A percentile compares a stretch with the other conserved stretches of the same genome.
Evolutionary conservation across 1,139 yeast species (phyloP).

Genomic region (Debaryomyces sp.): DNA sequence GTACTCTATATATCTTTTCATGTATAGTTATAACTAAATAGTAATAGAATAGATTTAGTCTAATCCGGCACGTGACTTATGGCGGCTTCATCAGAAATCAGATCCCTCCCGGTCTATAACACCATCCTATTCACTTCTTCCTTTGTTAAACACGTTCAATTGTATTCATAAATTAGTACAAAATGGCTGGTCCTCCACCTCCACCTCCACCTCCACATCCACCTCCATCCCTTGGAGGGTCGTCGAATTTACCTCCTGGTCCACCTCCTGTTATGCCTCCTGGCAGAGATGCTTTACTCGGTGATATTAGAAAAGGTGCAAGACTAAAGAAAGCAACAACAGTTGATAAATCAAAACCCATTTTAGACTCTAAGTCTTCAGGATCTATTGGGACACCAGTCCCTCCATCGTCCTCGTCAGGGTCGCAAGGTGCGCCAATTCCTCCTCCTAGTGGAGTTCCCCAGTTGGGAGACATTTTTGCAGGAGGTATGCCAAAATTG

Average conservation of each 20-base stretch:
- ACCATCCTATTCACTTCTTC: not conserved
- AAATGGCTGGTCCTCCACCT: slow-evolving; percentile 36
- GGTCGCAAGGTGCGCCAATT: slow-evolving; percentile 16
- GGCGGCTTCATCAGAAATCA: not conserved
- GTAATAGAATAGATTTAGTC: not conserved
- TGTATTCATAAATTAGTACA: slow-evolving; percentile 1
- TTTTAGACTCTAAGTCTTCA: slow-evolving; percentile 38
- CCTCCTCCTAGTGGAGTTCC: slow-evolving; percentile 42
- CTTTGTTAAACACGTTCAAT: not conserved
- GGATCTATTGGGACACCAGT: slow-evolving; percentile 10
- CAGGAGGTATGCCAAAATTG: slow-evolving; percentile 85
- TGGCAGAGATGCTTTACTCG: slow-evolving; percentile 78
- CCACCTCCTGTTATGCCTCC: slow-evolving; percentile 41
- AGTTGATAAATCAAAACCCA: slow-evolving; percentile 48
- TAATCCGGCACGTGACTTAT: not conserved
- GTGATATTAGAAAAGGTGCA: slow-evolving; percentile 84
- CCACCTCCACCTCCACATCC: slow-evolving; percentile 44
- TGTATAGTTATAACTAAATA: not conserved
- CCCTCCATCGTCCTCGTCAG: slow-evolving; percentile 14
- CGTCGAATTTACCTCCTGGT: slow-evolving; percentile 19
- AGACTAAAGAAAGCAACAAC: slow-evolving; percentile 70
- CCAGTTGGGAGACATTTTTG: slow-evolving; percentile 78
- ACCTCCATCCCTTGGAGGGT: slow-evolving; percentile 20
- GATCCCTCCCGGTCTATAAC: not conserved
- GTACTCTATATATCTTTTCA: not conserved